phyloP scores from a whole-genome alignment of 805 yeast species.

The Kluyveromyces dobzhanskii region DNA sequence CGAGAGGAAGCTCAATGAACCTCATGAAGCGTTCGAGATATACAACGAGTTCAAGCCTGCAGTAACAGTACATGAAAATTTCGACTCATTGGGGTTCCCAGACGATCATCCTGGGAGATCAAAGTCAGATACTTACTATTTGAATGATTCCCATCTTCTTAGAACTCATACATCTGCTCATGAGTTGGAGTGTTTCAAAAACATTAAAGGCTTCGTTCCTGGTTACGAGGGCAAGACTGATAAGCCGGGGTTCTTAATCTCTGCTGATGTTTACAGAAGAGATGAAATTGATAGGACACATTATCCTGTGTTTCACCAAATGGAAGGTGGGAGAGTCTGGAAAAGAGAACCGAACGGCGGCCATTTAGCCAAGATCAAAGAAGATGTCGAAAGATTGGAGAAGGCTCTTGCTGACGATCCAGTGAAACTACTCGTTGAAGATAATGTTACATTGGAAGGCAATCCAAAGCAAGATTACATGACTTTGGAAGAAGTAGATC shows the following conservation, averaged over 20 bases:
- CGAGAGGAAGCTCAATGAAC: constrained; percentile 53
- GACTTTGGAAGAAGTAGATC: constrained; percentile 57
- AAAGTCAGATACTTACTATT: constrained; percentile 85
- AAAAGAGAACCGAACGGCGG: constrained; percentile 28
- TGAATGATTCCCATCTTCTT: constrained; percentile 62
- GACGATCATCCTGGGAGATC: constrained; percentile 89
- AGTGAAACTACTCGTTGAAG: constrained; percentile 64
- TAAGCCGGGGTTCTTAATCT: constrained; percentile 78
- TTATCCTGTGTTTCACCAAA: constrained; percentile 94
- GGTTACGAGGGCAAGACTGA: constrained; percentile 3
- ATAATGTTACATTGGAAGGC: constrained; percentile 46
- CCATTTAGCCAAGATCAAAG: constrained; percentile 38
- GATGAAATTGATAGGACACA: constrained; percentile 95
- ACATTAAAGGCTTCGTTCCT: constrained; percentile 5
- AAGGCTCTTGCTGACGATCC: constrained; percentile 25
- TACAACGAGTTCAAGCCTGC: constrained; percentile 77
- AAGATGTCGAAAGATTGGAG: constrained; percentile 61
- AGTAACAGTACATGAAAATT: constrained; percentile 76
- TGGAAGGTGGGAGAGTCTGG: constrained; percentile 96
- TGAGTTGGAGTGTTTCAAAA: constrained; percentile 52
- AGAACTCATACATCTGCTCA: constrained; percentile 98
- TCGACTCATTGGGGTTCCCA: constrained; percentile 89
- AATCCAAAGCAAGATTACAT: constrained; percentile 81
- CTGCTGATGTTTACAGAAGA: constrained; percentile 93
- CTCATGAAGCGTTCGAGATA: constrained; percentile 55